phyloP scores from a whole-genome alignment of 495 filamentous ascomycete species.

The Penicillium antarcticum region DNA sequence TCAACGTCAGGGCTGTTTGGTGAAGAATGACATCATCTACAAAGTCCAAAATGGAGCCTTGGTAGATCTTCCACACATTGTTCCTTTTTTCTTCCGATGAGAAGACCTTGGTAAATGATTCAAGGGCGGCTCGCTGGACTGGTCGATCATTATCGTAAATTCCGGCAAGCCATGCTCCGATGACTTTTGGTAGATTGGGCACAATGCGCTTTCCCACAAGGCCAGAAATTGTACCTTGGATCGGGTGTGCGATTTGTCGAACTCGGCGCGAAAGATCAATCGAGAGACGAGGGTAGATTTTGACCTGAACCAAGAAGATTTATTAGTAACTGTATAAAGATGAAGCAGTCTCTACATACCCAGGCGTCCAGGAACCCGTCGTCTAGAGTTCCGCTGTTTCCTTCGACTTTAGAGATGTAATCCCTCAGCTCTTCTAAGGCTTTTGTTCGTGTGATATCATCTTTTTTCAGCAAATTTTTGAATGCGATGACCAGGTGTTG shows the following conservation, averaged over 20 bases:
- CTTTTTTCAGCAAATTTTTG: constrained; percentile 90
- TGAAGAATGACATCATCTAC: constrained; percentile 69
- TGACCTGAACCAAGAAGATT: constrained; percentile 52
- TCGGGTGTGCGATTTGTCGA: constrained; percentile 73
- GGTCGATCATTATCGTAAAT: constrained; percentile 78
- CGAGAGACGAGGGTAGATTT: constrained; percentile 79
- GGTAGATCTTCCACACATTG: constrained; percentile 73
- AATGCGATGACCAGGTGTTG: constrained; percentile 80
- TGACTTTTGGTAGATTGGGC: constrained; percentile 68
- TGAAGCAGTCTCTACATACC: constrained; percentile 55
- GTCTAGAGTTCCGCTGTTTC: constrained; percentile 56
- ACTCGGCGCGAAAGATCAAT: constrained; percentile 87
- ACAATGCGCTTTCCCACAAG: constrained; percentile 77
- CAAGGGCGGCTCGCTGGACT: constrained; percentile 67
- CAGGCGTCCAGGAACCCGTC: constrained; percentile 79
- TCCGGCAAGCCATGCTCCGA: constrained; percentile 85
- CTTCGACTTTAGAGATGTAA: constrained; percentile 50
- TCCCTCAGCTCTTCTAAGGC: constrained; percentile 80
- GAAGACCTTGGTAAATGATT: constrained; percentile 71
- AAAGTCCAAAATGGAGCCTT: constrained; percentile 72
- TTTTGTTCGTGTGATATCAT: constrained; percentile 88
- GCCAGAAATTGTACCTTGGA: constrained; percentile 70
- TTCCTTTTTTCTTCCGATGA: constrained; percentile 71
- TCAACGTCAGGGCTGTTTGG: constrained; percentile 77
- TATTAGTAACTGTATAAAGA: constrained; percentile 16